Conservation (phyloP, 129 eudicot genomes). For the Lonicera japonica region DNA sequence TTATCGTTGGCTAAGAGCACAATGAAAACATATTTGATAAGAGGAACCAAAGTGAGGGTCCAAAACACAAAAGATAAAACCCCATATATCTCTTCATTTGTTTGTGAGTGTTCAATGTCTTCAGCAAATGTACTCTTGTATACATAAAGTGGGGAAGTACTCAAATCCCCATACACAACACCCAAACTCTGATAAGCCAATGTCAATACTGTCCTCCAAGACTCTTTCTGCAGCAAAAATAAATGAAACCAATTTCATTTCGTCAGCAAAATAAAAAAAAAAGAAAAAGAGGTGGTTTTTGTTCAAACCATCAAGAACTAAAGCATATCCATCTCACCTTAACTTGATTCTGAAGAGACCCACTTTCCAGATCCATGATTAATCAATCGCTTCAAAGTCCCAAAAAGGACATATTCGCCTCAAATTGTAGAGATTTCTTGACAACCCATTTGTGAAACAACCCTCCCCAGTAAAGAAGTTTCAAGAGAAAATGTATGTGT, state of each 20-base stretch:
- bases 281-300: no score
- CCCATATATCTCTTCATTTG: constrained; percentile 89
- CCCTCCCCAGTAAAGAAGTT: not conserved
- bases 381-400: not conserved
- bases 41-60: constrained; percentile 86
- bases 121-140: constrained; percentile 91
- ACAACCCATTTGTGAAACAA: not conserved
- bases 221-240: constrained; percentile 52
- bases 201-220: constrained; percentile 79
- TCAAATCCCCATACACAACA: constrained; percentile 96
- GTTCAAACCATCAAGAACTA: not conserved
- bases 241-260: not conserved
- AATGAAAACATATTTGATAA: constrained; percentile 80
- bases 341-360: constrained; percentile 4
- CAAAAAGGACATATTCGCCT: not conserved
- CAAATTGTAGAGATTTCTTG: not conserved
- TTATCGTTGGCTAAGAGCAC: constrained; percentile 92
- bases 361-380: constrained; percentile 4
- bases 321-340: constrained; percentile 24
- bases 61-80: constrained; percentile 84
- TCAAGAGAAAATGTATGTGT: not conserved
- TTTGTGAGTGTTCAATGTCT: constrained; percentile 77
- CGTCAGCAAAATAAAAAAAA: constrained; percentile 7
- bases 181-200: constrained; percentile 97
- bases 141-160: constrained; percentile 27